Evolutionary conservation across 2,329 filamentous ascomycete species (phyloP), one percentile per base, ranked within the genome.

Genomic region (Davidsoniella australis): DNA sequence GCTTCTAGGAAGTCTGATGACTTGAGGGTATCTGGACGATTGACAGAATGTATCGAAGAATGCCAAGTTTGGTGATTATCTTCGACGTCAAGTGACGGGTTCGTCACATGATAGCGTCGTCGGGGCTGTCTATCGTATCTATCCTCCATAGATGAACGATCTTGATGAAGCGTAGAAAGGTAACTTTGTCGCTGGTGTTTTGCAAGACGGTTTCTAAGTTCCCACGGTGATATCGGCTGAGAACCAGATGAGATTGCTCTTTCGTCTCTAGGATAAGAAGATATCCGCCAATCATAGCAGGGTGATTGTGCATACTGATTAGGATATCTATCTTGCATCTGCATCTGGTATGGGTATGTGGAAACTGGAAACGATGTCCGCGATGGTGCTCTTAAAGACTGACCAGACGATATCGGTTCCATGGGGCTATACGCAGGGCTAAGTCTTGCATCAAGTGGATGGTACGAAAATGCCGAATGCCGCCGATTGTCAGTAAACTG

Each of bases 391-490:
- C 51, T 43, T 8, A 36, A 23, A 23, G 20, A 36, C 9, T 45
- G 23, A 33, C 33, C 45, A 43, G 29, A 36, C 17, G 40, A 49
- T 23, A 38, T 42, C 4, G 38, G 26, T 33, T 49, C 47, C 14
- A 18, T 42, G 10, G 39, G 47, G 23, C 40, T 49, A 17, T 43
- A 43, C 4, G 33, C 18, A 6, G 26, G 41, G 24, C 39, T 20
- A 1, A 16, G 9, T 18, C 20, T 33, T n/a, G 47, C 14, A 2
- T 47, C 47, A 41, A 53, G 49, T 12, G 51, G 51, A 18, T 47
- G 46, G 39, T 53, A 53, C 12, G 42, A 44, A 24, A 47, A 53
- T 9, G 49, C 49, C 4, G 51, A 47, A 41, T 53, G 51, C 18
- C 44, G 44, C 18, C 44, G 44, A 16, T 46, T 53, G 7, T 42